Evolutionary conservation across 2,329 filamentous ascomycete genomes (phyloP), one percentile per base, ranked within the genome.

Genomic region (Fusarium decemcellulare): DNA sequence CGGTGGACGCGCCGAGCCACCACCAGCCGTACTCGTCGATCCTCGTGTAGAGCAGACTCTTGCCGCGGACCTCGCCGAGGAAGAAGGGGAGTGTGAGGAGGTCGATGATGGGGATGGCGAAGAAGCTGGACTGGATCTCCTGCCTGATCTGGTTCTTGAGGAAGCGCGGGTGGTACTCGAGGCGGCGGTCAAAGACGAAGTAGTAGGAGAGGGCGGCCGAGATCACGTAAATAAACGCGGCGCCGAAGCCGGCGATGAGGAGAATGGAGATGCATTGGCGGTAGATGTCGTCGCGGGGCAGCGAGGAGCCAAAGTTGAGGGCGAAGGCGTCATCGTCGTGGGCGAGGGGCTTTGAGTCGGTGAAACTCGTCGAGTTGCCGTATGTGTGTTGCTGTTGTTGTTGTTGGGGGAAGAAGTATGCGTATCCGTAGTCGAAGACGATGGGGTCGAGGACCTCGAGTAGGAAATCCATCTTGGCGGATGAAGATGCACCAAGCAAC

Each of bases 151-250:
- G 83, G 76, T 84, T 84, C 77, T 83, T 79, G 56, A 85, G 77
- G 75, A 84, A 85, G 61, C 82, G 80, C 18, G 83, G 83, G 70
- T 85, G 83, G 67, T 85, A 73, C 72, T 83, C 81, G 53, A 83
- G 76, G 12, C 81, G 80, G 15, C 80, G 77, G 72, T 85, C 83
- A 65, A 84, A 85, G 59, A 95, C 83, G 80, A 93, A 89, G 79
- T 91, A 81, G 81, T 94, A 95, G 36, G 92, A 94, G 14, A 93
- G 81, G 39, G 88, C 85, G 27, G 91, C 90, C 77, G 89, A 92
- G 69, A 90, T 71, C 76, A 91, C 92, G 84, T 94, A 94, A 34
- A 79, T 72, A 40, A 67, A 43, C 14, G 79, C 75, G 57, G 80
- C 81, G 59, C 81, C 81, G 34, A 82, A 56, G 65, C 80, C 78